Evolutionary conservation across 768 basidiomycete genomes (phyloP).

Genomic region (Panaeolus papilionaceus): DNA sequence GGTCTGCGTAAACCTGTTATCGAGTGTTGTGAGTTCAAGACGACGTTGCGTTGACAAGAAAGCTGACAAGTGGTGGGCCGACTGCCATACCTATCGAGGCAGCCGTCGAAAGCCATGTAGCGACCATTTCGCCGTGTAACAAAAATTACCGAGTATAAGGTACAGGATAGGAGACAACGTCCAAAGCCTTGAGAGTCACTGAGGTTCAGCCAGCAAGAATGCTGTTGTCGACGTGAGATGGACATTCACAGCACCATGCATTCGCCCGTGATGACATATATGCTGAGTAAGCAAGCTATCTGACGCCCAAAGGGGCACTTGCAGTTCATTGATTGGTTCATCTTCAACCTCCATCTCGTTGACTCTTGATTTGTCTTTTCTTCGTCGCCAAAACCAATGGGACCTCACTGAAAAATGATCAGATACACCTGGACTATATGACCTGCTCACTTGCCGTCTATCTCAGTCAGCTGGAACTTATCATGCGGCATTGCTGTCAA

Average conservation of each 20-base stretch:
- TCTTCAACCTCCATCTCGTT: no score
- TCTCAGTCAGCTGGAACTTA: no score
- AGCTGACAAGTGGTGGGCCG: conserved; percentile 70
- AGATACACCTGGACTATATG: no score
- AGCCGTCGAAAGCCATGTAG: conserved; percentile 68
- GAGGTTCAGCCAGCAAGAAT: neutral
- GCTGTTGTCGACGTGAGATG: conserved; percentile 7
- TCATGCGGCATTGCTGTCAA: neutral
- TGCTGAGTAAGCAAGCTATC: neutral
- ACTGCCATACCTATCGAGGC: conserved; percentile 86
- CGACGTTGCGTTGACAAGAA: conserved; percentile 3
- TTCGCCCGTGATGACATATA: neutral
- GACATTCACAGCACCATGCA: neutral
- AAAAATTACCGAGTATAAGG: neutral
- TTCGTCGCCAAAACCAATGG: no score
- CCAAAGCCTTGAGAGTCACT: neutral
- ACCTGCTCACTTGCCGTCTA: no score
- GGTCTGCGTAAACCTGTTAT: conserved; percentile 79
- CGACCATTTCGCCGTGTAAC: conserved; percentile 34
- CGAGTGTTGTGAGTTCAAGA: conserved; percentile 12
- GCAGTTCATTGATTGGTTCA: no score
- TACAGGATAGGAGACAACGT: neutral
- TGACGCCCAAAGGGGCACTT: neutral
- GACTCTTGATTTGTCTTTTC: no score
- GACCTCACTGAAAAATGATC: no score